These are phyloP conservation scores for Calophaca sinica DNA, from an alignment of 306 rosid genomes.

Conservation along the genomic window DNA sequence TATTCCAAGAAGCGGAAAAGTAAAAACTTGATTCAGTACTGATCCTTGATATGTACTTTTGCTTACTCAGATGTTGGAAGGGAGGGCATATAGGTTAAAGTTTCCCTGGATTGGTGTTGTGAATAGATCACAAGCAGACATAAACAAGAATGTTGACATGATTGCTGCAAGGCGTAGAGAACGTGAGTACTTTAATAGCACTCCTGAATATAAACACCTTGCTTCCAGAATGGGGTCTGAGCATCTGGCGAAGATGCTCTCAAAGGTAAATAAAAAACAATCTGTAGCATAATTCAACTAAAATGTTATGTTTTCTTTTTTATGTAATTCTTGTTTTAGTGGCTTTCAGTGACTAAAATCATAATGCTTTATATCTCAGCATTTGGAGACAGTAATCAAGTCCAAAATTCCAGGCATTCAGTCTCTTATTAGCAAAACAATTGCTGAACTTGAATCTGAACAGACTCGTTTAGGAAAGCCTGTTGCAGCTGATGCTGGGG, in stretches of 20 bases:
- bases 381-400: constrained; percentile 93
- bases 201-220: constrained; percentile 89
- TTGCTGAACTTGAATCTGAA: constrained; percentile 81
- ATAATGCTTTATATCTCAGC: constrained; percentile 63
- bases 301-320: background rate
- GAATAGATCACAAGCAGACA: constrained; percentile 90
- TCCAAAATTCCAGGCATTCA: constrained; percentile 95
- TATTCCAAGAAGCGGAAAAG: background rate
- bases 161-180: constrained; percentile 97
- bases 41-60: constrained; percentile 35
- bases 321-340: constrained; percentile 26
- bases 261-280: constrained; percentile 66
- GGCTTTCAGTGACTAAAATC: constrained; percentile 10
- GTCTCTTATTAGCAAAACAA: constrained; percentile 87
- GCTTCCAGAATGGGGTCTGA: constrained; percentile 95
- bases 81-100: constrained; percentile 77
- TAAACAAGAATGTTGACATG: constrained; percentile 97
- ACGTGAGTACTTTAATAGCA: constrained; percentile 76
- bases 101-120: constrained; percentile 98
- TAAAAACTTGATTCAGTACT: constrained; percentile 12
- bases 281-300: constrained; percentile 21
- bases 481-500: constrained; percentile 89
- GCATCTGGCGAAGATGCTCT: constrained; percentile 91
- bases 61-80: constrained; percentile 77
- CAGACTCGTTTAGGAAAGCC: constrained; percentile 88